These are phyloP conservation scores for Lotus japonicus DNA, from an alignment of 306 rosid species.

Conservation along the genomic window DNA sequence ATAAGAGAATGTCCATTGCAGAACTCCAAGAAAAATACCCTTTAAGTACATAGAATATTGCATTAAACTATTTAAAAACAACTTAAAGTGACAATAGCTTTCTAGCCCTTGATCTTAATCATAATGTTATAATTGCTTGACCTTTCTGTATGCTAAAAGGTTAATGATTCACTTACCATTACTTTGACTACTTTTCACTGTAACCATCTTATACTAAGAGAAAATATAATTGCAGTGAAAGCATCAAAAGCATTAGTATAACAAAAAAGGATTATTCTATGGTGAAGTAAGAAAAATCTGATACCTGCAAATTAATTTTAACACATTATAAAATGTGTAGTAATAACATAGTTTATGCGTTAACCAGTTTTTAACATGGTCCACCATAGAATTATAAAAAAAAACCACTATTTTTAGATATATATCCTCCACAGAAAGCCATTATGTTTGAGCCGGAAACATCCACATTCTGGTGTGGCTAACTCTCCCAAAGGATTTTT, in stretches of 20 bases:
- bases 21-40: conserved; percentile 40
- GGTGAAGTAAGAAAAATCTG: too few relatives aligned
- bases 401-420: too few relatives aligned
- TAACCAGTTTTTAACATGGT: too few relatives aligned
- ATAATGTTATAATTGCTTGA: conserved; percentile 66
- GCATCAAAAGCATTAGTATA: too few relatives aligned
- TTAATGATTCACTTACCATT: conserved; percentile 17
- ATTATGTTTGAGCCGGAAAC: too few relatives aligned
- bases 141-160: conserved; percentile 46
- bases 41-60: conserved; percentile 20
- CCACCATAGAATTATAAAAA: too few relatives aligned
- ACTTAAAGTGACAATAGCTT: conserved; percentile 34
- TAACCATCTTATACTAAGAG: conserved; percentile 1
- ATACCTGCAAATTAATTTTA: background rate
- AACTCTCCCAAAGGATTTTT: too few relatives aligned
- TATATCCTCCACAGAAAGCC: too few relatives aligned
- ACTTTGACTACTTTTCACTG: conserved; percentile 30
- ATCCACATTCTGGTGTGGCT: too few relatives aligned
- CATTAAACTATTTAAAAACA: conserved; percentile 30
- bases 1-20: conserved; percentile 66
- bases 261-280: too few relatives aligned
- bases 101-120: conserved; percentile 72
- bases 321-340: too few relatives aligned
- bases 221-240: conserved; percentile 8
- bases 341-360: too few relatives aligned